These are phyloP conservation scores for Pouteria campechiana DNA, from an alignment of 179 eudicot genomes.

Conservation along the genomic window DNA sequence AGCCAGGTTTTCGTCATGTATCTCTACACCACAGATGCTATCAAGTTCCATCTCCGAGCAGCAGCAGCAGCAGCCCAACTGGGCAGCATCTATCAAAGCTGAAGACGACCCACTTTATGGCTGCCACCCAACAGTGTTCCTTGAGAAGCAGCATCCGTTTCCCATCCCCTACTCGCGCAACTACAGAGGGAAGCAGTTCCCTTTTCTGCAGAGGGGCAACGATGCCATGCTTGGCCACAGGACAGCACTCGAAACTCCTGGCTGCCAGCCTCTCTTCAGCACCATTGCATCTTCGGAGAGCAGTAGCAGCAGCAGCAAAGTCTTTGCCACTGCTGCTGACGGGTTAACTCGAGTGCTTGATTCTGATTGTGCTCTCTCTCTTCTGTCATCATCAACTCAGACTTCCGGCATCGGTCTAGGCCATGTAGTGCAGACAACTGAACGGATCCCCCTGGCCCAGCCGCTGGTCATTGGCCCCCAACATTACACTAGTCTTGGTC, in stretches of 20 bases:
- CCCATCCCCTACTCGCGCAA: slow-evolving; percentile 17
- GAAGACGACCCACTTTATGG: slow-evolving; percentile 25
- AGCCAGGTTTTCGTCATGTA: slow-evolving; percentile 39
- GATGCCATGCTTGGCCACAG: slow-evolving; percentile 12
- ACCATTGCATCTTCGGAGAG: slow-evolving; percentile 11
- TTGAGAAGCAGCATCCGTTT: slow-evolving; percentile 1
- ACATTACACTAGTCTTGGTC: slow-evolving; percentile 22
- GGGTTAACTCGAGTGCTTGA: slow-evolving; percentile 26
- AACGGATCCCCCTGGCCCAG: slow-evolving; percentile 17
- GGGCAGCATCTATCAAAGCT: slow-evolving; percentile 35
- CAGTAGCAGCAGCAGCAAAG: slow-evolving; percentile 11
- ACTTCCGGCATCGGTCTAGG: slow-evolving; percentile 32
- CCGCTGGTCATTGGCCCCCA: slow-evolving; percentile 14
- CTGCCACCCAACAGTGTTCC: slow-evolving; percentile 7
- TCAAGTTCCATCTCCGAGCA: slow-evolving; percentile 34
- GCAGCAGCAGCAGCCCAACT: slow-evolving; percentile 31
- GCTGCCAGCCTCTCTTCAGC: slow-evolving; percentile 26
- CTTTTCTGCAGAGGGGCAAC: slow-evolving; percentile 28
- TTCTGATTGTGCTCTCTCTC: slow-evolving; percentile 95
- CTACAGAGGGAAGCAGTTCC: slow-evolving; percentile 37
- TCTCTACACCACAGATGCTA: slow-evolving; percentile 24
- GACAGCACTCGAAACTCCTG: slow-evolving; percentile 26
- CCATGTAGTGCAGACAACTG: slow-evolving; percentile 32
- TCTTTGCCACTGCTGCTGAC: slow-evolving; percentile 23
- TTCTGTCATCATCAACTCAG: slow-evolving; percentile 86